Conservation (phyloP, 495 filamentous ascomycete species). For the Achaetomiella virescens region DNA sequence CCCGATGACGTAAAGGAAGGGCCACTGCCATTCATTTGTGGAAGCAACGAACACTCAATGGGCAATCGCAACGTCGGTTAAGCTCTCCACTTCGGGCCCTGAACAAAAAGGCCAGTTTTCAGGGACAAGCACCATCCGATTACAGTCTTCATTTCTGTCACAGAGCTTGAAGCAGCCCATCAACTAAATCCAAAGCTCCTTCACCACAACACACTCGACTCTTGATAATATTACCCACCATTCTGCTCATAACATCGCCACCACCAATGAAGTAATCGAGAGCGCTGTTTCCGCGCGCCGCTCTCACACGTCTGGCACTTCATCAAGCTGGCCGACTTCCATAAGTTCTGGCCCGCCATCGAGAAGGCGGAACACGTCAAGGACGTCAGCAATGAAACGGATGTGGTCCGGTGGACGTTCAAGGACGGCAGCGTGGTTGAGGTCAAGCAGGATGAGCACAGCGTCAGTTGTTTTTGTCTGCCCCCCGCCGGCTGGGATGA, state of each 20-base stretch:
- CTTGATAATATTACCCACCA: no score
- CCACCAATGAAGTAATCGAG: slow-evolving; percentile 57
- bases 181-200: no score
- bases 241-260: slow-evolving; percentile 41
- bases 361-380: slow-evolving; percentile 51
- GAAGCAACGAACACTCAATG: not conserved
- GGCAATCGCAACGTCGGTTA: not conserved
- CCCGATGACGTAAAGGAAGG: no score
- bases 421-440: slow-evolving; percentile 56
- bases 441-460: slow-evolving; percentile 67
- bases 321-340: slow-evolving; percentile 58
- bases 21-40: not conserved
- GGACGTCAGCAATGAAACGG: slow-evolving; percentile 53
- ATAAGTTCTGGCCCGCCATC: slow-evolving; percentile 54
- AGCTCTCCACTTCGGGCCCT: not conserved
- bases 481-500: no score
- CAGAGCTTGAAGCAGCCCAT: no score
- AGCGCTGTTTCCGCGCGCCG: slow-evolving; percentile 55
- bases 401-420: slow-evolving; percentile 59
- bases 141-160: not conserved
- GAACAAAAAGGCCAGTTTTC: not conserved
- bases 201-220: not conserved
- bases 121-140: no score
- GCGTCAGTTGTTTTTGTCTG: slow-evolving; percentile 36
- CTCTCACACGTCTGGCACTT: slow-evolving; percentile 60